Conservation (phyloP, 805 yeast species). For the Lipomyces sp. region DNA sequence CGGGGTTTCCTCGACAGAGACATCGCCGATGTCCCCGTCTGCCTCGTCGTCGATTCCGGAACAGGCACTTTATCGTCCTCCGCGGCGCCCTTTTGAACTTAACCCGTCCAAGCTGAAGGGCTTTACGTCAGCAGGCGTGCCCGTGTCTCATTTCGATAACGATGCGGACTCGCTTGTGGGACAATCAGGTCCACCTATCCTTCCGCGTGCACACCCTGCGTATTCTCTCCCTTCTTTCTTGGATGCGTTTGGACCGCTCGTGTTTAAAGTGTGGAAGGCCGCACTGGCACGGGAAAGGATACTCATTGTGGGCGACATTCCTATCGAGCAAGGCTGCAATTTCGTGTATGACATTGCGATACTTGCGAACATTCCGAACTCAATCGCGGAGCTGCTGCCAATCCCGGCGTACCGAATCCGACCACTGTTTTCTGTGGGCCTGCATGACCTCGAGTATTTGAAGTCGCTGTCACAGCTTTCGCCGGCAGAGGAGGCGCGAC, state of each 20-base stretch:
- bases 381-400: conserved; percentile 42
- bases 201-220: conserved; percentile 37
- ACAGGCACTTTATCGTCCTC: conserved; percentile 32
- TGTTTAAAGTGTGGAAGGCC: conserved; percentile 62
- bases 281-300: conserved; percentile 57
- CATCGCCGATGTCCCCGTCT: conserved; percentile 43
- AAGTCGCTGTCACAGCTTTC: conserved; percentile 14
- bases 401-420: conserved; percentile 28
- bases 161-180: conserved; percentile 12
- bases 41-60: conserved; percentile 47
- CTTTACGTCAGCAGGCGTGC: neutral
- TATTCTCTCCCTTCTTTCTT: conserved; percentile 44
- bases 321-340: conserved; percentile 45
- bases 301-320: conserved; percentile 40
- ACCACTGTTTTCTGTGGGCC: conserved; percentile 23
- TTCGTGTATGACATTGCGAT: conserved; percentile 58
- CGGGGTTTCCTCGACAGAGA: conserved; percentile 10
- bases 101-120: conserved; percentile 12
- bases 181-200: conserved; percentile 31
- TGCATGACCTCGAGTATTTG: conserved; percentile 21
- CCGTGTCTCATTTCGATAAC: conserved; percentile 7
- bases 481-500: conserved; percentile 24
- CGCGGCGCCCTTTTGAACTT: conserved; percentile 27
- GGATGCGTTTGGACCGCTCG: conserved; percentile 58
- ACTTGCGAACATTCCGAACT: conserved; percentile 62